These are phyloP conservation scores for Maudiozyma humilis DNA, from an alignment of 1,139 yeast species.

Conservation along the genomic window DNA sequence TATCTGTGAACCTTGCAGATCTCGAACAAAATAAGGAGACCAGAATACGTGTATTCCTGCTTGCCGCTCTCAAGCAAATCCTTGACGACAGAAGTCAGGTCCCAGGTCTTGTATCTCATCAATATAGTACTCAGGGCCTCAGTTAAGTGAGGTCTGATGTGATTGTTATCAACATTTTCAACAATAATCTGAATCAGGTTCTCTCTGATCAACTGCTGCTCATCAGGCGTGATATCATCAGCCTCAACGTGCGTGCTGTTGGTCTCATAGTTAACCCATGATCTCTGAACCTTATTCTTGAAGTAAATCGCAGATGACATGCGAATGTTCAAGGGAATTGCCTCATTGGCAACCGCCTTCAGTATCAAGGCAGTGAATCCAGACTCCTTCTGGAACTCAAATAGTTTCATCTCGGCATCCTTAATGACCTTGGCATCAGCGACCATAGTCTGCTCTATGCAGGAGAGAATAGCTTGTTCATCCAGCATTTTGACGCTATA, in stretches of 20 bases:
- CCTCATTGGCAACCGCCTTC: constrained; percentile 43
- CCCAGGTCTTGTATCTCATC: constrained; percentile 39
- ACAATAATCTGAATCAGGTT: constrained; percentile 44
- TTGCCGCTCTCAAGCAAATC: constrained; percentile 42
- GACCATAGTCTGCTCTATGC: constrained; percentile 74
- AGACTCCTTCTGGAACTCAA: constrained; percentile 44
- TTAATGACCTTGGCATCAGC: constrained; percentile 56
- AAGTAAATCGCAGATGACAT: constrained; percentile 59
- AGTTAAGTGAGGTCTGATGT: constrained; percentile 51
- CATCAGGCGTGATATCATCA: constrained; percentile 42
- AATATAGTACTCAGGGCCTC: constrained; percentile 63
- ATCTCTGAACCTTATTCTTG: constrained; percentile 51
- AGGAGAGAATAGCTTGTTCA: constrained; percentile 55
- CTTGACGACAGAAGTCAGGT: constrained; percentile 27
- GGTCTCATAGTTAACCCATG: constrained; percentile 49
- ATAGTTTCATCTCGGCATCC: constrained; percentile 62
- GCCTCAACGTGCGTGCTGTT: constrained; percentile 34
- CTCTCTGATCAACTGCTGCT: constrained; percentile 45
- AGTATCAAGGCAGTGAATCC: constrained; percentile 54
- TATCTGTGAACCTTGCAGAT: constrained; percentile 53
- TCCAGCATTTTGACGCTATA: constrained; percentile 42
- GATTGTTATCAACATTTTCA: constrained; percentile 34
- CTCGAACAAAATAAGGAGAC: constrained; percentile 49
- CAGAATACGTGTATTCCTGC: constrained; percentile 48
- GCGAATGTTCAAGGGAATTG: constrained; percentile 43